Base-by-base conservation (phyloP, 106 monocot genomes). In the Apostasia shenzhenica region DNA sequence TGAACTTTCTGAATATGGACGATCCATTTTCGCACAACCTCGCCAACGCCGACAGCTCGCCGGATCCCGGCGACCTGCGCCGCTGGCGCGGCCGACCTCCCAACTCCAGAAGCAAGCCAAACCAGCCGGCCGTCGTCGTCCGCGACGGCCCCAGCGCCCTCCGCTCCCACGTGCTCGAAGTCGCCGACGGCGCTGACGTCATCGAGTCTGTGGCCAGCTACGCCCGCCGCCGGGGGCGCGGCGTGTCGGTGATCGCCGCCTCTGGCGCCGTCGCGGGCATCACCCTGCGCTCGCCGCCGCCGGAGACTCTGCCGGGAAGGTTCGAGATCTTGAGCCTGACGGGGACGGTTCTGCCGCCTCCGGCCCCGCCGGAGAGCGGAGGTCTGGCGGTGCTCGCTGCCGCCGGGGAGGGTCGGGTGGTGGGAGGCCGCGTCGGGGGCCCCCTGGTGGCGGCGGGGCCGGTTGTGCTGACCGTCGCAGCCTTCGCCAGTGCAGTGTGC, bases 341-440 rank as follows among this genome's bases (percentile, higher is more conserved):
- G 4, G 85, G 81, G 41, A 73, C 81, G 6, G 72, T 86, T 2
- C 70, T 86, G 2, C 85, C 85, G 3, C 72, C 85, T 14, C 81
- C 85, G 4, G 78, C 81, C 8, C 81, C 79, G 0, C 78, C 81
- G 12, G 78, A 55, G 5, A 78, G 81, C 8, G 75, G 72, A 52
- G 85, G 85, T 1, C 54, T 81, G 57, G 66, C 75, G 12, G 72
- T 86, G 54, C 81, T 70, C 40, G 63, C 81, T 2, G 71, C 81
- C 72, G 78, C 81, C 2, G 78, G 78, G 61, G 78, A 85, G 82
- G 82, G 63, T 39, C 78, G 59, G 71, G 71, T 71, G 38, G 37
- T 86, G 2, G 85, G 85, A 0, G 85, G 85, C 5, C 75, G 64
- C 38, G 81, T 86, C 44, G 85, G 78, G 58, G 81, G 71, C 2